Percentiles rank a stretch among this genome's conserved stretches.
These are phyloP conservation scores for Hypoxylon sp. DNA, from an alignment of 2,329 filamentous ascomycete species.

Conservation along the genomic window DNA sequence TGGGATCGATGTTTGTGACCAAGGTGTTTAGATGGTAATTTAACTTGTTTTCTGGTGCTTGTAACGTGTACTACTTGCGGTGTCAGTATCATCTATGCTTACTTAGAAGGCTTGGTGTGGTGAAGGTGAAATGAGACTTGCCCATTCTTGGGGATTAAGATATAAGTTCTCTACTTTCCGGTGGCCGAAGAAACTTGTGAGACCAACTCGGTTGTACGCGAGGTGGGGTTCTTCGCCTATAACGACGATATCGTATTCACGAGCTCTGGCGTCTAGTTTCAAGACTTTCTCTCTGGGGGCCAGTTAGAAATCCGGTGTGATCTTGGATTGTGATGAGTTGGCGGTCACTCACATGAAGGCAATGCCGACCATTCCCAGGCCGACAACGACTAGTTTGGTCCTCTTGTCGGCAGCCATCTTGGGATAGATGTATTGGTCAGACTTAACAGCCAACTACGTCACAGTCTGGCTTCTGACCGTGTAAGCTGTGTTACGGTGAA, in stretches of 20 bases:
- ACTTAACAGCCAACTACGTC: slow-evolving; percentile 23
- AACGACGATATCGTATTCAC: slow-evolving; percentile 83
- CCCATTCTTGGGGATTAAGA: slow-evolving; percentile 85
- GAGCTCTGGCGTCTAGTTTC: slow-evolving; percentile 78
- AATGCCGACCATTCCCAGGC: slow-evolving; percentile 90
- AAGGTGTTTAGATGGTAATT: slow-evolving; percentile 79
- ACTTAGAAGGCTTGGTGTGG: too few relatives aligned
- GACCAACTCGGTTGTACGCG: slow-evolving; percentile 89
- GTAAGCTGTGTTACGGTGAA: slow-evolving; percentile 13
- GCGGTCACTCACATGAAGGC: slow-evolving; percentile 77
- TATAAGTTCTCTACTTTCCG: slow-evolving; percentile 87
- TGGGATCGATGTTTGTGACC: slow-evolving; percentile 72
- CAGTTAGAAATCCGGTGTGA: slow-evolving; percentile 11
- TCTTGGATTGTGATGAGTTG: background rate
- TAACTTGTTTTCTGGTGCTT: slow-evolving; percentile 71
- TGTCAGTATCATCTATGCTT: slow-evolving; percentile 4
- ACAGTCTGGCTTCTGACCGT: slow-evolving; percentile 20
- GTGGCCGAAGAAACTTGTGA: slow-evolving; percentile 90
- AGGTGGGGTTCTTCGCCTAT: slow-evolving; percentile 89
- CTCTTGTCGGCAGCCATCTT: slow-evolving; percentile 58
- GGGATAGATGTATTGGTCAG: background rate
- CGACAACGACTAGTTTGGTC: slow-evolving; percentile 82
- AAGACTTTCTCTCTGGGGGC: slow-evolving; percentile 80
- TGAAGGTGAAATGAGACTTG: slow-evolving; percentile 49
- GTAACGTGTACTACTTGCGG: slow-evolving; percentile 64